A percentile compares a stretch with the other conserved stretches of the same genome.
Conservation (phyloP, 2,329 filamentous ascomycete species). For the Xylariaceae sp. region DNA sequence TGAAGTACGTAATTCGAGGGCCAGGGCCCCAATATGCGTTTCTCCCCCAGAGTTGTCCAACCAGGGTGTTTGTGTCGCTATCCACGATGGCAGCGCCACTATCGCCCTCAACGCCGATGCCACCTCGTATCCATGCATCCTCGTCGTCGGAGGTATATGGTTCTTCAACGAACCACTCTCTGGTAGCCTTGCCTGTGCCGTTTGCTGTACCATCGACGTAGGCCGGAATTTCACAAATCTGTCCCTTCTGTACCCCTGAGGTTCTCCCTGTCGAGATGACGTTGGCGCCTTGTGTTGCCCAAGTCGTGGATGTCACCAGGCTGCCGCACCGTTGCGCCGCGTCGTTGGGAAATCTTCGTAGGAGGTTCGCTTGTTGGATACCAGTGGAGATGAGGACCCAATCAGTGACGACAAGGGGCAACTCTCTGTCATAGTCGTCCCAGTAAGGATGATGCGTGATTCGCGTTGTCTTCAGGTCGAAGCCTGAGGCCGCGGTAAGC, state of each 20-base stretch:
- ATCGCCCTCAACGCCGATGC: constrained; percentile 42
- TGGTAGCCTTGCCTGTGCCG: constrained; percentile 38
- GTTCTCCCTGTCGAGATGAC: constrained; percentile 41
- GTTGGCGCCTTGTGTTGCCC: constrained; percentile 33
- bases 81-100: constrained; percentile 43
- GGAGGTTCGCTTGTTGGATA: constrained; percentile 36
- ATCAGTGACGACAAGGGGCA: constrained; percentile 40
- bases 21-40: constrained; percentile 41
- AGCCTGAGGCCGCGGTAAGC: constrained; percentile 38
- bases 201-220: constrained; percentile 38
- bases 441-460: constrained; percentile 42
- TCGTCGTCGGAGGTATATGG: constrained; percentile 36
- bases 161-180: constrained; percentile 44
- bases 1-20: constrained; percentile 40
- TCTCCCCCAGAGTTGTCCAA: constrained; percentile 42
- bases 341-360: constrained; percentile 37
- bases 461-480: constrained; percentile 39
- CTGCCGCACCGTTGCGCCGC: constrained; percentile 33
- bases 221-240: constrained; percentile 40
- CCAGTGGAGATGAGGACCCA: constrained; percentile 39
- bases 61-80: constrained; percentile 34
- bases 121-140: constrained; percentile 42
- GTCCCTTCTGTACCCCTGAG: constrained; percentile 40
- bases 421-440: constrained; percentile 38
- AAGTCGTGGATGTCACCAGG: constrained; percentile 30